Conservation (phyloP, 352 stramenopile species). For the Phytophthora quininea region DNA sequence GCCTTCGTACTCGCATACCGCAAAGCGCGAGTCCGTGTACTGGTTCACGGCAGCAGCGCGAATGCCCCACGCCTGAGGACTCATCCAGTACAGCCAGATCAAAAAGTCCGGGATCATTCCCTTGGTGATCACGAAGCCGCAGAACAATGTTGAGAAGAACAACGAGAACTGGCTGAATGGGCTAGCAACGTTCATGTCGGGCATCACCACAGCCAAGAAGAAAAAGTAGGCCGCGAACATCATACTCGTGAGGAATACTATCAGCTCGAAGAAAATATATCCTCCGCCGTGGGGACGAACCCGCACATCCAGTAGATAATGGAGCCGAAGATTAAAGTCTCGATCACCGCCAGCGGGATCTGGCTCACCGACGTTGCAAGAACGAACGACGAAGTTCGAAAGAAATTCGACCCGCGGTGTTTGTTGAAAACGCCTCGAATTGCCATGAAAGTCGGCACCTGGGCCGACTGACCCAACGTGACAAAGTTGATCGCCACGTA, state of each 20-base stretch:
- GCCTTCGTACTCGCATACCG: conserved; percentile 29
- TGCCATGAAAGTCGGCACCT: conserved; percentile 71
- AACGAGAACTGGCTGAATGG: conserved; percentile 28
- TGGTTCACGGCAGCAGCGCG: conserved; percentile 36
- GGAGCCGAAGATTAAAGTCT: conserved; percentile 74
- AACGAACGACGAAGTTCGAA: conserved; percentile 70
- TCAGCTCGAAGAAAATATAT: conserved; percentile 63
- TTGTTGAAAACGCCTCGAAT: conserved; percentile 75
- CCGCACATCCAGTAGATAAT: conserved; percentile 87
- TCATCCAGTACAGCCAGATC: conserved; percentile 57
- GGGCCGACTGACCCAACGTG: conserved; percentile 62
- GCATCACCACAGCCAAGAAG: conserved; percentile 22
- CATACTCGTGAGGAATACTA: conserved; percentile 53
- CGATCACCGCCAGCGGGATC: conserved; percentile 46
- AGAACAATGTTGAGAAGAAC: conserved; percentile 35
- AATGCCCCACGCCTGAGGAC: conserved; percentile 44
- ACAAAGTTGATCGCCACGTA: conserved; percentile 81
- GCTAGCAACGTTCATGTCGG: conserved; percentile 30
- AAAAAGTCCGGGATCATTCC: conserved; percentile 36
- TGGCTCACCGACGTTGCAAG: conserved; percentile 44
- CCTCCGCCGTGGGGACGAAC: conserved; percentile 42
- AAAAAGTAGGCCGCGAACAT: conserved; percentile 39
- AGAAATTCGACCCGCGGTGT: conserved; percentile 84
- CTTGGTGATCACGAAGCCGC: conserved; percentile 39
- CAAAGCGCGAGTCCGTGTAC: conserved; percentile 25